These are phyloP conservation scores for Neonectria magnoliae DNA, from an alignment of 2,329 filamentous ascomycete species.

Conservation along the genomic window DNA sequence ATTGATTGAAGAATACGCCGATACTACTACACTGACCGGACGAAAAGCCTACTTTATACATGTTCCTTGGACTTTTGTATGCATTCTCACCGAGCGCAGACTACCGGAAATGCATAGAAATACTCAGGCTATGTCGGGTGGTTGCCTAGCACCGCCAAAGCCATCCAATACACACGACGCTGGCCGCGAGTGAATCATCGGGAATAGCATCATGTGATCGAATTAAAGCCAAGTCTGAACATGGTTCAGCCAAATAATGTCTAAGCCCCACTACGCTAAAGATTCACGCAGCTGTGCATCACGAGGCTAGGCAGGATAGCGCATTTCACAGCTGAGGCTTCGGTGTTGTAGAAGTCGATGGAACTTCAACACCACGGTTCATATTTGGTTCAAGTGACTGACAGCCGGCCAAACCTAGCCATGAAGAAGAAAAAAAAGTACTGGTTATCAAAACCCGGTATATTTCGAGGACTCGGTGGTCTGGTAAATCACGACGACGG, in stretches of 20 bases:
- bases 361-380: neutral
- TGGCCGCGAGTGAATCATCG: conserved; percentile 3
- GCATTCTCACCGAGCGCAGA: neutral
- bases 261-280: neutral
- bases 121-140: conserved; percentile 1
- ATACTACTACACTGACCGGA: neutral
- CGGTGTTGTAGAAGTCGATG: neutral
- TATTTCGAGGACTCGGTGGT: neutral
- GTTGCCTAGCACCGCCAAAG: conserved; percentile 9
- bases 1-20: neutral
- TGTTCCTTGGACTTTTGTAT: neutral
- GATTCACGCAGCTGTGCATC: conserved; percentile 7
- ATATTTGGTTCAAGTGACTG: neutral
- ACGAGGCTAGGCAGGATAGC: neutral
- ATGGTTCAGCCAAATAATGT: neutral
- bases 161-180: neutral
- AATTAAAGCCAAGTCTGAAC: neutral
- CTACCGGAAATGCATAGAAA: neutral
- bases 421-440: neutral
- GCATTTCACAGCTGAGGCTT: neutral
- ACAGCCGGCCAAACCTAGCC: neutral
- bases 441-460: neutral
- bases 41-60: neutral
- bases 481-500: neutral
- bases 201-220: conserved; percentile 10